Base-by-base conservation (phyloP, 139 green algal species). In the Auxenochlorella pyrenoidosa region DNA sequence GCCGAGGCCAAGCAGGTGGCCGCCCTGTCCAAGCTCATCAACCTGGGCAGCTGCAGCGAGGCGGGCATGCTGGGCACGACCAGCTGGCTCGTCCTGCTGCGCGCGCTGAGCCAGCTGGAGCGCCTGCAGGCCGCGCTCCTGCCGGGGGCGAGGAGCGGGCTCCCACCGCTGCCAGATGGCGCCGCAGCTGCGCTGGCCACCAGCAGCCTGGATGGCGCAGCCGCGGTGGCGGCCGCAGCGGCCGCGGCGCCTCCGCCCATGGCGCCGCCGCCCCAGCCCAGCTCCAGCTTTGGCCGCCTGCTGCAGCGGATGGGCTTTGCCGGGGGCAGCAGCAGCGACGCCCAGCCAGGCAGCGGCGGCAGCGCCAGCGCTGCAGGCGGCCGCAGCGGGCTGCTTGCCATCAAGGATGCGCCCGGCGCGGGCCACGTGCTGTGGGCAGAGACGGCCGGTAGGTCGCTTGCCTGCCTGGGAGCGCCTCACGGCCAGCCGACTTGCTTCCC, bases 1-100 rank as follows among this genome's bases (percentile, higher is more conserved):
- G 84, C 63, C 21, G 91, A 92, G 40, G 80, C 75, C 71, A 88
- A 86, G 84, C 87, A 91, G 86, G 94, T 98, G 54, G 91, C 93
- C 36, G 92, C 92, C 22, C 87, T 98, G 60, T 88, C 91, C 78
- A 86, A 88, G 34, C 90, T 98, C 43, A 73, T 97, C 28, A 76
- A 75, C 19, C 75, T 96, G 34, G 93, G 92, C 5, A 86, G 54
- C 21, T 92, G 91, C 30, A 88, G 92, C 15, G 92, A 95, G 59
- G 95, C 94, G 0, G 92, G 93, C 4, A 73, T 94, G 79, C 86
- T 98, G 40, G 96, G 96, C 80, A 92, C 85, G 59, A 90, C 87
- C 79, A 54, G 38, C 60, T 98, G 96, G 96, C 82, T 95, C 3
- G 82, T 95, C 24, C 82, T 98, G 0, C 92, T 98, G 79, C 90